These are phyloP conservation scores for Gracilariopsis chorda DNA, from an alignment of 23 red algal genomes.

Conservation along the genomic window DNA sequence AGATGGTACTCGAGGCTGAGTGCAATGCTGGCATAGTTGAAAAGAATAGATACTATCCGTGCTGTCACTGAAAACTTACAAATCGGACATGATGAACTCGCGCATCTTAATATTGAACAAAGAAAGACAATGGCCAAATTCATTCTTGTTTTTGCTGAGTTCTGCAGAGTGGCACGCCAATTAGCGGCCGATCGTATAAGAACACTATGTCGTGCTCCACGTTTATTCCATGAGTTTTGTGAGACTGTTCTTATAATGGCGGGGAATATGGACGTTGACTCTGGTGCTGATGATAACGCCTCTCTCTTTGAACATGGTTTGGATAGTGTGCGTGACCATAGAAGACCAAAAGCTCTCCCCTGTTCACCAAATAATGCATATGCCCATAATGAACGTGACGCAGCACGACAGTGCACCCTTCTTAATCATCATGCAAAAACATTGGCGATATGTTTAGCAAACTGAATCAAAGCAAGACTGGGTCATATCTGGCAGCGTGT, in stretches of 20 bases:
- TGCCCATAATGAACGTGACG: neutral
- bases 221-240: neutral
- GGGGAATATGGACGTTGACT: neutral
- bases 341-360: neutral
- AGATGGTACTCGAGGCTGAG: neutral
- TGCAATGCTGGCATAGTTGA: neutral
- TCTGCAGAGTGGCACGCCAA: too few species aligned
- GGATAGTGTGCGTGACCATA: neutral
- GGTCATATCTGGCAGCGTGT: too few species aligned
- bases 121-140: too few species aligned
- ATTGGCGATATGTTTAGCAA: too few species aligned
- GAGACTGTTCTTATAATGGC: neutral
- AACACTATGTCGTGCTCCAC: neutral
- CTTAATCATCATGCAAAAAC: too few species aligned
- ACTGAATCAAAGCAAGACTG: too few species aligned
- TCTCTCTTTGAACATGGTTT: neutral
- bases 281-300: neutral
- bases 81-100: too few species aligned
- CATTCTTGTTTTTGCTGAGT: too few species aligned
- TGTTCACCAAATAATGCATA: neutral
- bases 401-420: too few species aligned
- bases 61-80: neutral
- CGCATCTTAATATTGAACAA: too few species aligned
- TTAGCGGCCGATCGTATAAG: too few species aligned
- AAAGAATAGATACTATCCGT: neutral